Evolutionary conservation across 140 eudicot genomes (phyloP), one percentile per base, ranked within the genome.

Genomic region (Oenanthe javanica): DNA sequence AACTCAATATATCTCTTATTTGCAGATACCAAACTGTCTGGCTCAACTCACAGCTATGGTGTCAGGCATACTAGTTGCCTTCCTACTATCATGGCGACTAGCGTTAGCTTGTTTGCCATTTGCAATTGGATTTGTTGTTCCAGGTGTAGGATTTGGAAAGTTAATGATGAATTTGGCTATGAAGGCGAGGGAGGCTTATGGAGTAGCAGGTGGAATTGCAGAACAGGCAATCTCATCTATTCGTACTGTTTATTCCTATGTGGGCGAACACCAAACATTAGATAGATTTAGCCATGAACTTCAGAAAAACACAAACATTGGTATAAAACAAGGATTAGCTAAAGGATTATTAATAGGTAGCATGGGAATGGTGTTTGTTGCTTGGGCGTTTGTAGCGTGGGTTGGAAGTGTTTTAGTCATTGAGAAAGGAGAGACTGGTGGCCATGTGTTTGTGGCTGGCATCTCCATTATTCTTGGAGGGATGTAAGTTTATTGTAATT

Each of bases 281-380:
- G 77, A 86, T 54, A 87, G 87, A 19, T 93, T 87, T 84, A 87
- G 92, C 51, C 67, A 45, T 42, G 91, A 93, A 61, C 93, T 93
- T 69, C 90, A 86, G 43, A 76, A 86, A 49, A 86, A 91, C 76
- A 86, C 86, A 86, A 84, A 75, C 52, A 73, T 93, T 31, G 96
- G 96, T 50, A 79, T 93, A 48, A 89, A 86, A 31, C 93, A 84
- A 85, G 97, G 97, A 25, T 12, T 87, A 42, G 84, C 88, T 19
- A 90, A 93, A 85, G 97, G 97, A 47, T 57, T 90, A 79, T 82
- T 93, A 86, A 90, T 93, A 47, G 96, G 97, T 46, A 92, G 97
- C 78, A 90, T 89, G 92, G 97, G 97, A 76, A 90, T 83, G 85
- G 51, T 92, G 36, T 92, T 83, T 48, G 91, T 84, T 7, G 82